These are phyloP conservation scores for Claviceps pusilla DNA, from an alignment of 2,329 filamentous ascomycete genomes.

Conservation along the genomic window DNA sequence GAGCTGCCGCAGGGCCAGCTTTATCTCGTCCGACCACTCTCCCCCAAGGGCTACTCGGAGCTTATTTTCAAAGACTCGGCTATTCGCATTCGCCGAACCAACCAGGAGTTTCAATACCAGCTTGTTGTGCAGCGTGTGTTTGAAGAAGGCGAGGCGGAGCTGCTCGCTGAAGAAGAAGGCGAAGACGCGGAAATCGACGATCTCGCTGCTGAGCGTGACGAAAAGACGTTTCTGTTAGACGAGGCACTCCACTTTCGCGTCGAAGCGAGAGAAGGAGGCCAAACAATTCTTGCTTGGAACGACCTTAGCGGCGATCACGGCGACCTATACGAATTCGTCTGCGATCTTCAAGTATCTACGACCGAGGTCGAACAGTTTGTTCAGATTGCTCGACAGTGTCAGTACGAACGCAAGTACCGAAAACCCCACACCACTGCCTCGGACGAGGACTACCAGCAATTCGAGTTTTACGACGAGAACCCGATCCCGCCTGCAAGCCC, in stretches of 20 bases:
- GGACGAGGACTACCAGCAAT: slow-evolving; percentile 64
- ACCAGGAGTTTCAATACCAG: slow-evolving; percentile 93
- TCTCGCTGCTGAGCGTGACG: slow-evolving; percentile 73
- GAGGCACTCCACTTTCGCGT: slow-evolving; percentile 76
- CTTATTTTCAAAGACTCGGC: slow-evolving; percentile 97
- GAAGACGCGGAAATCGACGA: slow-evolving; percentile 65
- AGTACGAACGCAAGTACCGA: slow-evolving; percentile 93
- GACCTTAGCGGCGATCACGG: slow-evolving; percentile 86
- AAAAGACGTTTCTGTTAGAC: slow-evolving; percentile 94
- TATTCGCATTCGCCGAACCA: slow-evolving; percentile 80
- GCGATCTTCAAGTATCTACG: slow-evolving; percentile 56
- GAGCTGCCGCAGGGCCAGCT: slow-evolving; percentile 92
- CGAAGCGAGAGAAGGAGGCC: slow-evolving; percentile 62
- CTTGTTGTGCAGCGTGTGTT: slow-evolving; percentile 92
- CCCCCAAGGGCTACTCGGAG: slow-evolving; percentile 94
- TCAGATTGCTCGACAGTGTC: slow-evolving; percentile 73
- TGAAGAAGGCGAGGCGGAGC: slow-evolving; percentile 91
- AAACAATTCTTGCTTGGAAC: slow-evolving; percentile 84
- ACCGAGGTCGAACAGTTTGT: slow-evolving; percentile 69
- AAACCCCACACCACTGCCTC: slow-evolving; percentile 67
- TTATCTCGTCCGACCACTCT: slow-evolving; percentile 87
- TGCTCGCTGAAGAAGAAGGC: slow-evolving; percentile 75
- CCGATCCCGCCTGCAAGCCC: slow-evolving; percentile 51
- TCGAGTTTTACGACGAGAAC: slow-evolving; percentile 56
- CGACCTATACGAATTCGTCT: slow-evolving; percentile 97